Evolutionary conservation across 1,284 basidiomycete species (phyloP), one percentile per base, ranked within the genome.

Genomic region (Ceratobasidium sp.): DNA sequence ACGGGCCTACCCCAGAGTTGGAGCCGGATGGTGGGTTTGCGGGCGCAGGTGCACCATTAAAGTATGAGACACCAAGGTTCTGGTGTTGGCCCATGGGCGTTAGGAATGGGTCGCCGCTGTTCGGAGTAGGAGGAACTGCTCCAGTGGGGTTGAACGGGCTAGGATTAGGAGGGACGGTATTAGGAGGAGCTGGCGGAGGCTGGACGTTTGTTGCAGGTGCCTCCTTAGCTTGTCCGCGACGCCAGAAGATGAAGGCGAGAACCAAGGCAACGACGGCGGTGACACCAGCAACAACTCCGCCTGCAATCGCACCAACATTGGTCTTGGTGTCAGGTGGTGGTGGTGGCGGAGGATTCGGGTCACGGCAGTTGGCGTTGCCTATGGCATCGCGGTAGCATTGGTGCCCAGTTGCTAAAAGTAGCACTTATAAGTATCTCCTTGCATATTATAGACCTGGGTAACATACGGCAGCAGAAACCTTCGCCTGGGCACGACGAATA

Each of bases 61-160:
- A 55, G 44, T 74, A 74, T 18, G 70, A 74, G 27, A 38, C 70
- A 20, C 70, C 70, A 1, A 62, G 57, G 70, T 60, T 62, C 46
- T 74, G 70, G 59, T 60, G n/a, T 27, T 74, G 70, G 18, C 7
- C 59, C 59, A 74, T 64, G 16, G 70, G 70, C 6, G 70, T 74
- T 46, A 74, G 70, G 70, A 74, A 74, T n/a, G 70, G 70, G 59
- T 74, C 44, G 27, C 41, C 70, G 20, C 38, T 62, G 41, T 57
- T 57, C 8, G 70, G 70, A 16, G 57, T 74, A 52, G 57, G 70
- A 35, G 70, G 57, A 27, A 48, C 20, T 12, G 44, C 41, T 2
- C 41, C 59, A 16, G 55, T 33, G 27, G 59, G 12, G 20, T n/a
- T 23, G 46, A 48, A 41, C 20, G 64, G 57, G 23, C 38, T 50